Percentiles rank a stretch among this genome's conserved stretches.
These are phyloP conservation scores for Aureobasidium lini DNA, from an alignment of 2,329 filamentous ascomycete species.

Conservation along the genomic window DNA sequence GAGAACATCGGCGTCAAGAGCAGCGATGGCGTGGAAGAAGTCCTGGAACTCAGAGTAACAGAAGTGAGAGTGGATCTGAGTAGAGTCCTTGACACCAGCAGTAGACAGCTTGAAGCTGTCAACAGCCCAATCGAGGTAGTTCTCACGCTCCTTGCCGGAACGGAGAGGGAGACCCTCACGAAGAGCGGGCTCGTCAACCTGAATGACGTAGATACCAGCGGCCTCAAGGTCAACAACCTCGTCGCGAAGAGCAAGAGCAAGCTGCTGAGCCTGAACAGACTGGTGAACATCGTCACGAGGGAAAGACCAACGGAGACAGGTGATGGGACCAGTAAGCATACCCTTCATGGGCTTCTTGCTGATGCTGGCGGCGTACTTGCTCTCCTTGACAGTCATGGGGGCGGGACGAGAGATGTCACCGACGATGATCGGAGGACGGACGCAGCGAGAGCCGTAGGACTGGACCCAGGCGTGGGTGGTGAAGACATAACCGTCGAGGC, in stretches of 20 bases:
- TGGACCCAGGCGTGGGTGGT: constrained; percentile 99
- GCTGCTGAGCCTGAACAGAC: constrained; percentile 97
- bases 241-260: constrained; percentile 94
- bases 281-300: constrained; percentile 99
- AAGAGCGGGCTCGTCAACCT: constrained; percentile 97
- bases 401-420: constrained; percentile 95
- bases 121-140: constrained; percentile 95
- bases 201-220: constrained; percentile 94
- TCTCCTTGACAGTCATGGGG: constrained; percentile 99
- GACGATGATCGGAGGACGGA: constrained; percentile 95
- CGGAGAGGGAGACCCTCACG: constrained; percentile 99
- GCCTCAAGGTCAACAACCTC: constrained; percentile 97
- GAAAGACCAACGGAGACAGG: constrained; percentile 99
- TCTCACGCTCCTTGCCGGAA: constrained; percentile 85
- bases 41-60: constrained; percentile 99
- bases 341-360: constrained; percentile 99
- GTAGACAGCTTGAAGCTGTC: constrained; percentile 96
- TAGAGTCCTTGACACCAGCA: constrained; percentile 86
- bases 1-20: constrained; percentile 94
- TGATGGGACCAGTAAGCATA: constrained; percentile 99
- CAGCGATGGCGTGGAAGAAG: constrained; percentile 99
- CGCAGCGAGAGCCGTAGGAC: constrained; percentile 96
- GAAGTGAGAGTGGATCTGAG: constrained; percentile 99
- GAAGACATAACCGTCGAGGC: constrained; percentile 93
- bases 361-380: constrained; percentile 93